phyloP scores from a whole-genome alignment of 805 yeast species.

The Priceomyces fermenticarens region DNA sequence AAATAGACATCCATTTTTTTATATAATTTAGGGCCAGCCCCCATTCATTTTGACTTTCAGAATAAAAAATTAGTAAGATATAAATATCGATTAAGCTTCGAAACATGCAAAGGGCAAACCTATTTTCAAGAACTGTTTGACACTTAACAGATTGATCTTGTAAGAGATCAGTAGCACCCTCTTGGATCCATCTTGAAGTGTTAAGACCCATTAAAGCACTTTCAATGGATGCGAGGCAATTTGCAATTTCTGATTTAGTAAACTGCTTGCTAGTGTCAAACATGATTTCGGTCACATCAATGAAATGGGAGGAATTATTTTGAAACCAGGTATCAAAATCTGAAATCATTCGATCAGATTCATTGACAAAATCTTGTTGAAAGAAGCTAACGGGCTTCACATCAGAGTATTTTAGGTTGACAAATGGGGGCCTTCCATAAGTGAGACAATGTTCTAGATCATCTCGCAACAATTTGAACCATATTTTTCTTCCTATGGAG shows the following conservation, averaged over 20 bases:
- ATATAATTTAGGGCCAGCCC: background rate
- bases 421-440: background rate
- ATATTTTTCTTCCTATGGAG: background rate
- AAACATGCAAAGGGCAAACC: background rate
- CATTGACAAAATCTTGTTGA: background rate
- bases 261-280: background rate
- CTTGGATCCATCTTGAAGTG: background rate
- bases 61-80: background rate
- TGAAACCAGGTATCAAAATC: constrained; percentile 1
- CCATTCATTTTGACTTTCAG: background rate
- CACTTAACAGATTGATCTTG: background rate
- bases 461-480: constrained; percentile 1
- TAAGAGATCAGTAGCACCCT: background rate
- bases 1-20: background rate
- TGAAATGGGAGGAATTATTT: background rate
- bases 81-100: background rate
- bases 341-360: background rate
- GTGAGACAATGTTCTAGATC: constrained; percentile 1
- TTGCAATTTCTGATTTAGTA: background rate
- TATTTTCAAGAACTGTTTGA: background rate
- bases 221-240: background rate
- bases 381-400: background rate
- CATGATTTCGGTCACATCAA: background rate
- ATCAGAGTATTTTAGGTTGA: background rate
- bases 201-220: background rate